phyloP scores from a whole-genome alignment of 208 protist species.

The Trypanosoma vivax region DNA sequence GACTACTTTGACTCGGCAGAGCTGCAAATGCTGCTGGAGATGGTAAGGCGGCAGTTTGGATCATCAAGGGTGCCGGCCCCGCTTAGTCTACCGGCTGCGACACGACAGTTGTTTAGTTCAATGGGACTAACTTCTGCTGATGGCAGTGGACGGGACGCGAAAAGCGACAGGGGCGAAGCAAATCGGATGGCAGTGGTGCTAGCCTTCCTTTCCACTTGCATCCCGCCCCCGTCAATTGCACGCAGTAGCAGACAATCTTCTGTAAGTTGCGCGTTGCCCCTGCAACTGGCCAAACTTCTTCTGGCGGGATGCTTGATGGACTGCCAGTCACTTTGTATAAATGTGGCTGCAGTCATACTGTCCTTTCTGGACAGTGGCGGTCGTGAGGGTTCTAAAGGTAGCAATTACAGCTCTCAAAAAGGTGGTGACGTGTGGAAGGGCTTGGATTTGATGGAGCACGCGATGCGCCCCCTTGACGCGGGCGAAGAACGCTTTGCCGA shows the following conservation, averaged over 20 bases:
- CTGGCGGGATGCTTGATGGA: constrained; percentile 42
- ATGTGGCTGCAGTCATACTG: constrained; percentile 18
- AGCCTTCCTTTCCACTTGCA: constrained; percentile 22
- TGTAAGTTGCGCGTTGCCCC: constrained; percentile 19
- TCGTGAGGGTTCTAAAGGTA: not conserved
- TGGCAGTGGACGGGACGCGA: not conserved
- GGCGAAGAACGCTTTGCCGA: too few species aligned
- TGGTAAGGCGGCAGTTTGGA: constrained; percentile 2
- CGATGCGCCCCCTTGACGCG: too few species aligned
- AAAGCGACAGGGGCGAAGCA: constrained; percentile 1
- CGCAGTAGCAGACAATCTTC: not conserved
- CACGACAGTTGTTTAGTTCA: constrained; percentile 12
- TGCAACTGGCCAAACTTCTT: constrained; percentile 76
- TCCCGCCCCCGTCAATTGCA: constrained; percentile 16
- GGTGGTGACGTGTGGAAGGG: not conserved
- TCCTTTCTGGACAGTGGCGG: not conserved
- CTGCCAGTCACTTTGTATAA: constrained; percentile 18
- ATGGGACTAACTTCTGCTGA: constrained; percentile 14
- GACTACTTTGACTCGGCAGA: constrained; percentile 10
- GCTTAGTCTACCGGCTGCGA: constrained; percentile 8
- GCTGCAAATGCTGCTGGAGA: constrained; percentile 10
- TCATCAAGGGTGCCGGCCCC: not conserved
- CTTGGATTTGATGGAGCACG: too few species aligned
- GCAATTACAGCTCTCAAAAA: not conserved
- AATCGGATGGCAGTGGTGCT: constrained; percentile 21